phyloP scores from a whole-genome alignment of 805 yeast species.

The Candida vartiovaarae region DNA sequence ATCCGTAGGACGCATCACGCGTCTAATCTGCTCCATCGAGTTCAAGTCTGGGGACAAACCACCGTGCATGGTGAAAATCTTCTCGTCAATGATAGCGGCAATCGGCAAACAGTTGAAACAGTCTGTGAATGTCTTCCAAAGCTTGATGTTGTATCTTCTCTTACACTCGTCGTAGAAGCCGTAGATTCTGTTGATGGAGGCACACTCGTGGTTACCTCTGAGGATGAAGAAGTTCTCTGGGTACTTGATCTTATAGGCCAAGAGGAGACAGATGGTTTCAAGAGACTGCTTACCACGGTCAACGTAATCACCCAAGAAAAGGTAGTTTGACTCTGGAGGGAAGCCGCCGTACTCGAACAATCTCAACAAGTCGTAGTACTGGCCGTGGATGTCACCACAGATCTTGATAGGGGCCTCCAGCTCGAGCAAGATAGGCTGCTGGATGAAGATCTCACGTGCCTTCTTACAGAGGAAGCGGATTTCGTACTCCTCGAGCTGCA shows the following conservation, averaged over 20 bases:
- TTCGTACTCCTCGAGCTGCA: conserved; percentile 29
- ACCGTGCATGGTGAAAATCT: conserved; percentile 87
- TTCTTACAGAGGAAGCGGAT: conserved; percentile 54
- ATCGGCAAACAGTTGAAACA: conserved; percentile 93
- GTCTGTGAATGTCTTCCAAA: conserved; percentile 91
- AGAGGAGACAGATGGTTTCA: conserved; percentile 79
- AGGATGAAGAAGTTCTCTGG: conserved; percentile 92
- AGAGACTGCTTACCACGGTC: conserved; percentile 95
- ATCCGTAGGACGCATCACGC: conserved; percentile 74
- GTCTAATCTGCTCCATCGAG: conserved; percentile 59
- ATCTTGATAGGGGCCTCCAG: conserved; percentile 72
- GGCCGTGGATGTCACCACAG: conserved; percentile 96
- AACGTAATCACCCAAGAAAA: conserved; percentile 94
- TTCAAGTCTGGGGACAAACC: conserved; percentile 70
- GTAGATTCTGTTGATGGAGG: conserved; percentile 91
- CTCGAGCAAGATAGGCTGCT: conserved; percentile 86
- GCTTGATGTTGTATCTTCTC: conserved; percentile 82
- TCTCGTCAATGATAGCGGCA: conserved; percentile 92
- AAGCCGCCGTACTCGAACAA: conserved; percentile 93
- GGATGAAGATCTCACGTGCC: conserved; percentile 81
- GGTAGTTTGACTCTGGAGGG: conserved; percentile 89
- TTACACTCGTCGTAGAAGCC: conserved; percentile 98
- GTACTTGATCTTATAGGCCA: conserved; percentile 92
- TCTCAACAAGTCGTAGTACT: conserved; percentile 84
- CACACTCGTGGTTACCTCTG: conserved; percentile 96